Base-by-base conservation (phyloP, 192 early-diverging fungal species). In the Ramicandelaber brevisporus region DNA sequence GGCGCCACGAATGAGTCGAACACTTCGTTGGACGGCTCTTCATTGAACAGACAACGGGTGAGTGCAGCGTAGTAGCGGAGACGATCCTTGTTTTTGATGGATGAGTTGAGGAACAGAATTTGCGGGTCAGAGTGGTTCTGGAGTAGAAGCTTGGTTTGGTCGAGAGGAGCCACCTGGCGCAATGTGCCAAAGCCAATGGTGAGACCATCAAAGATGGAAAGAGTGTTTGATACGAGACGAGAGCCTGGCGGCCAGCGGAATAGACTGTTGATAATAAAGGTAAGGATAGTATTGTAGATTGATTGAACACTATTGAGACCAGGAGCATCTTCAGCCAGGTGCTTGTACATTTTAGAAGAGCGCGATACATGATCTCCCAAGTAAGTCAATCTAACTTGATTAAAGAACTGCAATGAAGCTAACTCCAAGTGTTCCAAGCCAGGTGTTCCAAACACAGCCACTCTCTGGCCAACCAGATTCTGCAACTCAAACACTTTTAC, bases 331-430 rank as follows among this genome's bases (percentile, higher is more conserved):
- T n/a, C n/a, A n/a, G n/a, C n/a, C n/a, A n/a, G n/a, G n/a, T n/a
- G n/a, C n/a, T n/a, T n/a, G n/a, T n/a, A n/a, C n/a, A n/a, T n/a
- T n/a, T n/a, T n/a, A n/a, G n/a, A n/a, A n/a, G n/a, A n/a, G n/a
- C n/a, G n/a, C n/a, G n/a, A n/a, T n/a, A 57, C 39, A 15, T 57
- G 55, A 37, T 84, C 77, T 31, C 83, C 71, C 16, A 87, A 61
- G 38, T 87, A 87, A 11, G 66, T 65, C 28, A 74, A 70, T 6
- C 73, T 56, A 44, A 88, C 87, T 26, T 60, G 52, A 4, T 55
- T 57, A 41, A 77, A 78, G 31, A 86, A 66, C 40, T 70, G 72
- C n/a, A 83, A 31, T 33, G 88, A 65, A 6, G 81, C 69, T 22
- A 68, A 53, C 40, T 85, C 78, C 1, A 90, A 52, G 23, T 66